phyloP scores from a whole-genome alignment of 1,284 basidiomycete genomes.

The Moesziomyces sp. region DNA sequence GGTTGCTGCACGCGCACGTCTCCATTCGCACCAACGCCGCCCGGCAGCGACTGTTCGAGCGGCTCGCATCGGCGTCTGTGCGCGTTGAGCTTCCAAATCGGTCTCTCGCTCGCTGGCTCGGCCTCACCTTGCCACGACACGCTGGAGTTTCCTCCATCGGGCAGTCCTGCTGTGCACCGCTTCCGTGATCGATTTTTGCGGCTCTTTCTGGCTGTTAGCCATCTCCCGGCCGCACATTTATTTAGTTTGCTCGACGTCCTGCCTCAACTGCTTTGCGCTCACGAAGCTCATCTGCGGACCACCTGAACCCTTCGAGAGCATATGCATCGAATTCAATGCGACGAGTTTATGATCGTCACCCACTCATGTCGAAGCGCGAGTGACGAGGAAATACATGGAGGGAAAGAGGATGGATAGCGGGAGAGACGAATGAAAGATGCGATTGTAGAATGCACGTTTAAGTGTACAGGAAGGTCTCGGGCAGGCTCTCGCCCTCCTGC shows the following conservation, averaged over 20 bases:
- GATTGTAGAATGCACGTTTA: conserved; percentile 29
- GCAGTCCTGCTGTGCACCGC: neutral
- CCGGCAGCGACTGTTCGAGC: neutral
- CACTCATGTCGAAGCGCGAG: conserved; percentile 15
- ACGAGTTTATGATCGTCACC: conserved; percentile 13
- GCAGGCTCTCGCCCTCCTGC: conserved; percentile 48
- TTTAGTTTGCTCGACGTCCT: too few relatives aligned
- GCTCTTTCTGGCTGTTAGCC: neutral
- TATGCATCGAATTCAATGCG: conserved; percentile 43
- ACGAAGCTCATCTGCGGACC: neutral
- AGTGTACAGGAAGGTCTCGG: conserved; percentile 36
- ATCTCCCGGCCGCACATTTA: neutral
- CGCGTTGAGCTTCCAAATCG: conserved; percentile 12
- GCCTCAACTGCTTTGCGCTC: too few relatives aligned
- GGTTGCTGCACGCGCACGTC: neutral
- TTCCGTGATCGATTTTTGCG: conserved; percentile 28
- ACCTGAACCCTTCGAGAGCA: conserved; percentile 19
- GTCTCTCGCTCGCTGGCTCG: conserved; percentile 3
- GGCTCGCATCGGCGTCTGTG: conserved; percentile 11
- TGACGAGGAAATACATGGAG: conserved; percentile 38
- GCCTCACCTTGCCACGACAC: too few relatives aligned
- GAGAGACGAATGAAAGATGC: conserved; percentile 3
- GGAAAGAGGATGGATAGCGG: conserved; percentile 9
- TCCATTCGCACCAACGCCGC: neutral
- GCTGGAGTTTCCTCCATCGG: neutral